Evolutionary conservation across 2,329 filamentous ascomycete genomes (phyloP), one percentile per base, ranked within the genome.

Genomic region (Fusarium abutilonis): DNA sequence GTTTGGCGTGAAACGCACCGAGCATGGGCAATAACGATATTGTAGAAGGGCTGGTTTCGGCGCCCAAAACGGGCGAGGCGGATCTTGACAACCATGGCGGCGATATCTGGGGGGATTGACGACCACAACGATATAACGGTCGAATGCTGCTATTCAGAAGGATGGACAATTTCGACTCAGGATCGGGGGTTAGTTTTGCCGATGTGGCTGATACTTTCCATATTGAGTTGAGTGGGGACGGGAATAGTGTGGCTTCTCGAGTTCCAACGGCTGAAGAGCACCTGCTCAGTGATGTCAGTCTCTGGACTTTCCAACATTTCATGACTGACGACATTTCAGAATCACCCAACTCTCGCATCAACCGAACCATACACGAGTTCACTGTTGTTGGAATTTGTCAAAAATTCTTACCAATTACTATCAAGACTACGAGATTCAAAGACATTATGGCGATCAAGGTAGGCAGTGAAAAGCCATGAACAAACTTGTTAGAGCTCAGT

Each of bases 11-110:
- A 38, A 28, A 64, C 82, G 66, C 85, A 96, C 91, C 93, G 89
- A 42, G 93, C 93, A 73, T 98, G 94, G 14, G 93, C 86, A 65
- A 99, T 91, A 67, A 98, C 92, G 64, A 99, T 97, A 80, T 99
- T 99, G 84, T 97, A 99, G 71, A 97, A 90, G 3, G 95, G 94
- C n/a, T 86, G 76, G 75, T 96, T 93, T 66, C 86, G 87, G 76
- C 90, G 92, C 74, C 93, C 93, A 76, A 98, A 97, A 76, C 95
- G 93, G 70, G 95, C 91, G 70, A 99, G 88, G 57, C 95, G 90
- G 77, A 99, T 95, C 76, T 91, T 91, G 72, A 99, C 84, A 62
- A 98, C 94, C 95, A 99, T 97, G 69, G 39, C 51, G 54, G 59
- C 39, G 51, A 64, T 66, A 35, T 39, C 36, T 23, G 43, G 39